These are phyloP conservation scores for Metarhizium brunneum DNA, from an alignment of 2,329 filamentous ascomycete species.

Conservation along the genomic window DNA sequence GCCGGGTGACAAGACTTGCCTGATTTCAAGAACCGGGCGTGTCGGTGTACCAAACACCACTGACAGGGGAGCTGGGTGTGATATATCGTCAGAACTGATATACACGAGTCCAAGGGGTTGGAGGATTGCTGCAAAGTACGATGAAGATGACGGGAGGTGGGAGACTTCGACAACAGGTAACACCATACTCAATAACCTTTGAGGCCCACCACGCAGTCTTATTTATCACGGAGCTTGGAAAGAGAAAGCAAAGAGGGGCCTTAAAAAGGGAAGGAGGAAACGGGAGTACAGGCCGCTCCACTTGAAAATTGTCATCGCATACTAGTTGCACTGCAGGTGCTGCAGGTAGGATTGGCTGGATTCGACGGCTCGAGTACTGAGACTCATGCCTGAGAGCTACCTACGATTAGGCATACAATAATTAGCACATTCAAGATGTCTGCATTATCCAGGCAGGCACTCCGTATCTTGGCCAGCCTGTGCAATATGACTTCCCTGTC, in stretches of 20 bases:
- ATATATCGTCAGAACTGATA: slow-evolving; percentile 9
- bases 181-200: slow-evolving; percentile 19
- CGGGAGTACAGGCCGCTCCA: background rate
- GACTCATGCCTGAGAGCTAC: too few species aligned
- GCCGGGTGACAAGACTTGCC: slow-evolving; percentile 27
- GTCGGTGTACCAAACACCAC: slow-evolving; percentile 32
- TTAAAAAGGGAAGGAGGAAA: background rate
- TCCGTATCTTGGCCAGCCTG: too few species aligned
- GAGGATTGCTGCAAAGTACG: slow-evolving; percentile 72
- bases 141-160: slow-evolving; percentile 68
- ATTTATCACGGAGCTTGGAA: background rate
- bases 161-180: slow-evolving; percentile 55
- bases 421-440: background rate
- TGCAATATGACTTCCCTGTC: background rate
- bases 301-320: background rate
- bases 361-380: background rate
- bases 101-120: slow-evolving; percentile 72
- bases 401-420: background rate
- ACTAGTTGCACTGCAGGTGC: background rate
- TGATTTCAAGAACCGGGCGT: slow-evolving; percentile 34
- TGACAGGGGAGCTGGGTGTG: slow-evolving; percentile 9
- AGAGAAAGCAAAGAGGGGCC: too few species aligned
- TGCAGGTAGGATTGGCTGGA: background rate
- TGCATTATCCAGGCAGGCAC: too few species aligned
- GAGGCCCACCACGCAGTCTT: background rate